Evolutionary conservation across 768 basidiomycete species (phyloP), one percentile per base, ranked within the genome.

Genomic region (Amanita muscaria): DNA sequence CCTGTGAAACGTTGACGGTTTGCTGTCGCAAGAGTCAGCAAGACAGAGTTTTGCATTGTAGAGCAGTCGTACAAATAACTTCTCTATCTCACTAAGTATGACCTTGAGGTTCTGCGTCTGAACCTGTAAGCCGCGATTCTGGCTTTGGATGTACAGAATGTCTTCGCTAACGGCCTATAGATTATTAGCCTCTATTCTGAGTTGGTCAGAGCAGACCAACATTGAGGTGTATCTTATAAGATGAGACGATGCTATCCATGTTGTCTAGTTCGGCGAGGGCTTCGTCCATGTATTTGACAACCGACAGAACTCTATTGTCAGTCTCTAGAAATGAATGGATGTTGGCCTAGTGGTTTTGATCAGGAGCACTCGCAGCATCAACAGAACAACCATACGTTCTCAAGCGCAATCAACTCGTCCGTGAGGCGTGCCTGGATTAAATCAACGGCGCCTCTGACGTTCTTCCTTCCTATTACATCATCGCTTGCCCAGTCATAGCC

Each of bases 321-420:
- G 86, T 86, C 63, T 98, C 96, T 35, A 98, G 70, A 65, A 98
- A 97, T 2, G 96, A 96, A 60, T 98, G 89, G 24, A 98, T 87
- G 57, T 94, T 97, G 2, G 94, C 94, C 93, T 94, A 54, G 11
- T 47, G 11, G 40, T 48, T 36, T 5, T 46, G 23, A 50, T 40
- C 47, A 43, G 21, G 12, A 11, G 9, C 40, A 44, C 48, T 34
- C 27, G 24, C 7, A 36, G 18, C 3, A 30, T 44, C 47, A 39
- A 34, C 21, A 44, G 14, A 14, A 29, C 40, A 22, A 41, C 14
- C 4, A 36, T 46, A 93, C 94, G 74, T 89, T 94, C 51, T 99
- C 94, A 27, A 98, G 66, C 15, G 96, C 96, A 67, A 80, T 77
- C 46, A 99, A 64, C 56, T 99, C 96, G 49, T 94, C 88, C 33